Evolutionary conservation across 1,284 basidiomycete species (phyloP).

Genomic region (Veloboletus limbatus): DNA sequence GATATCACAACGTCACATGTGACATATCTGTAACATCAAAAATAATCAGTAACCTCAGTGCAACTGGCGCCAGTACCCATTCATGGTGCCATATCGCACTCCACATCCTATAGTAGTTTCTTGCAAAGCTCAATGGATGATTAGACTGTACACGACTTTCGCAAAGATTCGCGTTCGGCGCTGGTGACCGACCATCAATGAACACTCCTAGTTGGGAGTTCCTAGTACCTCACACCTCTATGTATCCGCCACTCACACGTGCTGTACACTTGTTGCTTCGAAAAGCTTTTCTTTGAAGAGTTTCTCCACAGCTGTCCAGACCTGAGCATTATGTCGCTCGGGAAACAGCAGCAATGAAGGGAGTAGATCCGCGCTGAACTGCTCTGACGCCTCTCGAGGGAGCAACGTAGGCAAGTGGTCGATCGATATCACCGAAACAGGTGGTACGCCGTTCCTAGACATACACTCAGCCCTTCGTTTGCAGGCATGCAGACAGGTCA

Average conservation of each 20-base stretch:
- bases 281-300: conserved; percentile 80
- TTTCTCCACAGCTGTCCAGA: conserved; percentile 91
- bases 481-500: background rate
- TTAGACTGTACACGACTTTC: background rate
- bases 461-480: conserved; percentile 5
- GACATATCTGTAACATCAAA: too few species aligned
- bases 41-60: too few species aligned
- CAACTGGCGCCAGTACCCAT: too few species aligned
- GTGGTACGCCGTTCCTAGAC: conserved; percentile 54
- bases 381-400: conserved; percentile 95
- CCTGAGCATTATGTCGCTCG: conserved; percentile 60
- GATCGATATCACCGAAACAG: conserved; percentile 89
- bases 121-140: background rate
- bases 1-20: too few species aligned
- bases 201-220: background rate
- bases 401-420: conserved; percentile 97
- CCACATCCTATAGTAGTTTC: too few species aligned
- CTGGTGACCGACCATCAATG: background rate
- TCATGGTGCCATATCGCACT: too few species aligned
- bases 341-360: conserved; percentile 85
- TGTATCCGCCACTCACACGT: conserved; percentile 7
- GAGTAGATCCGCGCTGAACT: conserved; percentile 89
- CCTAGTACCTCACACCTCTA: background rate
- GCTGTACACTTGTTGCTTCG: conserved; percentile 42
- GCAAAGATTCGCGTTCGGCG: background rate